Evolutionary conservation across 495 filamentous ascomycete species (phyloP).

Genomic region (Penicillium malachiteum): DNA sequence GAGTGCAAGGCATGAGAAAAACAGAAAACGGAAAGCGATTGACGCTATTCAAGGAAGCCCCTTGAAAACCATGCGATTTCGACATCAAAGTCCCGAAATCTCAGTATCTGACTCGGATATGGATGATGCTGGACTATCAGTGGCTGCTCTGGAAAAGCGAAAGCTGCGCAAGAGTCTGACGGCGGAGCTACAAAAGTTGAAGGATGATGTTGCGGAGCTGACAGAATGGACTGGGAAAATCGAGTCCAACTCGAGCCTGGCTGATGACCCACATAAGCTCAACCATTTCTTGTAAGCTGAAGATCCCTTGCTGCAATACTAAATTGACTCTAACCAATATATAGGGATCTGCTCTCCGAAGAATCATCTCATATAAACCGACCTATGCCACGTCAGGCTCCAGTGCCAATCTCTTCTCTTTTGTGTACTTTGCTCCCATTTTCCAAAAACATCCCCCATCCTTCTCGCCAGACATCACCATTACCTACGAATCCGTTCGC

Average conservation of each 20-base stretch:
- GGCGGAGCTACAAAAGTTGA: conserved; percentile 33
- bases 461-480: conserved; percentile 20
- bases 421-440: conserved; percentile 44
- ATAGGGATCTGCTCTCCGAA: conserved; percentile 29
- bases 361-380: conserved; percentile 22
- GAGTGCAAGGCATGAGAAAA: conserved; percentile 32
- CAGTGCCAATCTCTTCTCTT: conserved; percentile 36
- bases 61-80: conserved; percentile 29
- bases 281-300: conserved; percentile 33
- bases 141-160: conserved; percentile 31
- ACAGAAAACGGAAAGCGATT: conserved; percentile 26
- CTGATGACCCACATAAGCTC: conserved; percentile 13
- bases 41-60: conserved; percentile 29
- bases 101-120: conserved; percentile 3
- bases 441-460: conserved; percentile 29
- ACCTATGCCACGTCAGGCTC: conserved; percentile 8
- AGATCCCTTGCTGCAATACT: background rate
- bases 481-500: conserved; percentile 39
- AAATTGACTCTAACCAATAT: conserved; percentile 14
- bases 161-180: conserved; percentile 29
- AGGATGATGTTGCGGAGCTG: conserved; percentile 38
- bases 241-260: conserved; percentile 25
- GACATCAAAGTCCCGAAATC: conserved; percentile 12
- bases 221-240: conserved; percentile 33
- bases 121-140: conserved; percentile 16